Conservation (phyloP, 306 rosid genomes). For the Arachis hypogaea region DNA sequence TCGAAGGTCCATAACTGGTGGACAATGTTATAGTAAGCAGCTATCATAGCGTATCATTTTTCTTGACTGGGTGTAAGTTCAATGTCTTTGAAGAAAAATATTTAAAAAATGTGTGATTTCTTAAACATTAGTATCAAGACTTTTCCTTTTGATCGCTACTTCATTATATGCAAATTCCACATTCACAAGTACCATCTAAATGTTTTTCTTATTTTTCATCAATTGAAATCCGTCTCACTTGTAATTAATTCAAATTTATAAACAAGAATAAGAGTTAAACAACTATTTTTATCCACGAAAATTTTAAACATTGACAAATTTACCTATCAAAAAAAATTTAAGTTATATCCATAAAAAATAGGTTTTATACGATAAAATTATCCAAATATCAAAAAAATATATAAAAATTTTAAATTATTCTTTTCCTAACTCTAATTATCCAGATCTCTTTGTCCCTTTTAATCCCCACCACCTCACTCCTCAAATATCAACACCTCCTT, state of each 20-base stretch:
- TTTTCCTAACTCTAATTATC: too few relatives aligned
- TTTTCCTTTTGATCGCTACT: background rate
- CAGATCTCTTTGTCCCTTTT: too few relatives aligned
- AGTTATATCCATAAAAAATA: too few relatives aligned
- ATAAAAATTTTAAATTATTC: too few relatives aligned
- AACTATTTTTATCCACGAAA: too few relatives aligned
- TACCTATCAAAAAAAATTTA: too few relatives aligned
- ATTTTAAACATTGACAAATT: too few relatives aligned
- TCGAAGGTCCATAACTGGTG: constrained; percentile 42
- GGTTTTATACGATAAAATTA: too few relatives aligned
- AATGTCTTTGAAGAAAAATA: constrained; percentile 15
- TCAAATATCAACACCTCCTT: too few relatives aligned
- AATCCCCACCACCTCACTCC: too few relatives aligned
- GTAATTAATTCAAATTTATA: background rate
- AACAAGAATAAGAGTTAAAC: background rate
- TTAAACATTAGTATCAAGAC: constrained; percentile 6
- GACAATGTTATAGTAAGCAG: constrained; percentile 39
- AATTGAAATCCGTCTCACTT: background rate
- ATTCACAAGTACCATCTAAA: background rate
- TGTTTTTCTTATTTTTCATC: background rate
- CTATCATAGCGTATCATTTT: constrained; percentile 34
- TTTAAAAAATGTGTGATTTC: constrained; percentile 30
- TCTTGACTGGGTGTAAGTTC: constrained; percentile 34
- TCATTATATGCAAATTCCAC: background rate
- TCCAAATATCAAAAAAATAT: too few relatives aligned